Evolutionary conservation across 2,329 filamentous ascomycete species (phyloP), one percentile per base, ranked within the genome.

Genomic region (Hypoxylon sp.): DNA sequence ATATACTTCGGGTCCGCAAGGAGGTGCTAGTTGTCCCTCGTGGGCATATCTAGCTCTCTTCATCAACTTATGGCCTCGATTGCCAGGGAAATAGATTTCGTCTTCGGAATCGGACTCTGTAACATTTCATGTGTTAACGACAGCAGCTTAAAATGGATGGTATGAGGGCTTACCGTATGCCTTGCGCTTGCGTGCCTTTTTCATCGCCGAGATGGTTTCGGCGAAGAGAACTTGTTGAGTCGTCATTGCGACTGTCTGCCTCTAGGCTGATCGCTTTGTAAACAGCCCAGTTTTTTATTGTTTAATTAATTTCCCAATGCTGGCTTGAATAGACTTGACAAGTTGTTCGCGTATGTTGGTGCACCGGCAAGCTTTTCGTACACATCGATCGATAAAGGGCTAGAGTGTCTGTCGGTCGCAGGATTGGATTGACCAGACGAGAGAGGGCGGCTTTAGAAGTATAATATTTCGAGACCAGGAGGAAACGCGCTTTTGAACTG

Each of bases 21-120:
- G 80, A 17, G 83, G 80, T 31, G 87, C 83, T 57, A 91, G 76
- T 63, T 87, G 84, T 51, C 88, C 88, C 65, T 85, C 79, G 62
- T 83, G 86, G 34, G 88, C 81, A 67, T 89, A 89, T 61, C 84
- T 81, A 32, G 89, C 86, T 63, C 84, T 81, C 69, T 84, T 88
- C 76, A 91, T 90, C 34, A 93, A 77, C 69, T 92, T 93, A 71
- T 90, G 84, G 55, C 88, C 88, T 66, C 89, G 86, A 70, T 91
- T 91, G 49, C 84, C 87, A 62, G 81, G 82, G 62, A 81, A 78
- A 53, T 86, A 80, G 63, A 91, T 85, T 45, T 84, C 81, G 53
- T 86, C 84, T 70, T 93, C 90, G 51, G 88, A 90, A 68, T 92
- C 89, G 62, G 86, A 90, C 56, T 90, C 89, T 91, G 71, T 27